phyloP scores from a whole-genome alignment of 495 filamentous ascomycete genomes.

The Podospora fimiseda region DNA sequence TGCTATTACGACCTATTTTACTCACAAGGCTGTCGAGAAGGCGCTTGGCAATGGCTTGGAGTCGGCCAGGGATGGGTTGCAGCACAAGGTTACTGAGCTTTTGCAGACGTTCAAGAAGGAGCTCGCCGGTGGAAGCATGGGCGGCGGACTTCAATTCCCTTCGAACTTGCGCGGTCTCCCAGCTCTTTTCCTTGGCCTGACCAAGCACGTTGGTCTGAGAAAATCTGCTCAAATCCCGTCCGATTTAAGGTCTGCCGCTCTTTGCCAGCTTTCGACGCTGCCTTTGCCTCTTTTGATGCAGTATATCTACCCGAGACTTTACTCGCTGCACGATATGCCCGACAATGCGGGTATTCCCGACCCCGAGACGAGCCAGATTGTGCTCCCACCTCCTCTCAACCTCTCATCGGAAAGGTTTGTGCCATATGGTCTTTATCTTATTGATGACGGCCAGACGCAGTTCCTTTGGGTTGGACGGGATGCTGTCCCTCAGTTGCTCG shows the following conservation, averaged over 20 bases:
- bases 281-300: constrained; percentile 88
- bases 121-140: constrained; percentile 90
- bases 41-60: constrained; percentile 81
- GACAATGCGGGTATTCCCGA: constrained; percentile 83
- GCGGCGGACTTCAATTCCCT: constrained; percentile 89
- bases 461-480: constrained; percentile 96
- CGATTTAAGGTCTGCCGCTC: constrained; percentile 87
- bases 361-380: constrained; percentile 75
- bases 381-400: constrained; percentile 78
- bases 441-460: constrained; percentile 95
- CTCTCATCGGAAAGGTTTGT: constrained; percentile 81
- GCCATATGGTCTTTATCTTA: constrained; percentile 93
- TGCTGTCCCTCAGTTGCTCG: constrained; percentile 79
- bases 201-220: constrained; percentile 92
- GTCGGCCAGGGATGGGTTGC: constrained; percentile 80
- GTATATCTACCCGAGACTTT: constrained; percentile 92
- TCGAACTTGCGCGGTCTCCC: constrained; percentile 83
- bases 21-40: constrained; percentile 94
- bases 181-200: constrained; percentile 84
- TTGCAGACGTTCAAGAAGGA: constrained; percentile 95
- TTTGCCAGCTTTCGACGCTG: constrained; percentile 87
- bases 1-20: constrained; percentile 89
- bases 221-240: constrained; percentile 95
- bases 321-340: constrained; percentile 98
- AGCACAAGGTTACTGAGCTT: constrained; percentile 86